Base-by-base conservation (phyloP, 208 protist genomes). In the Leishmania arabica region DNA sequence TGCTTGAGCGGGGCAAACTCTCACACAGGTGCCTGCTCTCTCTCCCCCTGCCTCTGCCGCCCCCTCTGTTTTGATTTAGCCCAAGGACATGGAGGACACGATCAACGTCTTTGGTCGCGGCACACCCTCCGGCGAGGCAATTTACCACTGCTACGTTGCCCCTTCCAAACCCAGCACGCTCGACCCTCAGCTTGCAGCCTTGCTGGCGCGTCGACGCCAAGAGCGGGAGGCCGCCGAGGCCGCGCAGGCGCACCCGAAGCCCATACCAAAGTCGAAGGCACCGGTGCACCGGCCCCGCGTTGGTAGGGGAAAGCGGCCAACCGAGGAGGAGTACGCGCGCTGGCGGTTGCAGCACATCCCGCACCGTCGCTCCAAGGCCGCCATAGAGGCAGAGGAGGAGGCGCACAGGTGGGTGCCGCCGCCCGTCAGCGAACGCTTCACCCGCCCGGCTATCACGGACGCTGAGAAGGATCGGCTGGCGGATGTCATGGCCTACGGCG, bases 111-210 rank as follows among this genome's bases (percentile, higher is more conserved):
- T 98, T 79, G 95, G 95, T 34, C 85, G 95, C n/a, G 95, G 95
- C 80, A 96, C 95, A 11, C 88, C 95, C 5, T 93, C 95, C 5
- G 95, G 95, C 1, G 91, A 95, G 53, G 95, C 95, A n/a, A 95
- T 98, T 60, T 96, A 95, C 85, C 88, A 88, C 76, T 96, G 92
- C 84, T 98, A 98, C 85, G 86, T 84, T 45, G 81, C 85, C 15
- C 93, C 93, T 0, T 84, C 76, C 3, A 97, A 96, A 81, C 86
- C 89, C 56, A 95, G 91, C 85, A 97, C 95, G 5, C 82, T 96
- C 5, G 95, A 97, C 62, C 93, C 92, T 3, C 83, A 95, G 76
- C 89, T 97, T 27, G 89, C 92, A 2, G 89, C 86, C 6, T 75
- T 86, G 34, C 80, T 96, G 40, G 86, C 90, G 27, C 88, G 87